Evolutionary conservation across 257 asterid genomes (phyloP), one percentile per base, ranked within the genome.

Genomic region (Oldenlandia corymbosa): DNA sequence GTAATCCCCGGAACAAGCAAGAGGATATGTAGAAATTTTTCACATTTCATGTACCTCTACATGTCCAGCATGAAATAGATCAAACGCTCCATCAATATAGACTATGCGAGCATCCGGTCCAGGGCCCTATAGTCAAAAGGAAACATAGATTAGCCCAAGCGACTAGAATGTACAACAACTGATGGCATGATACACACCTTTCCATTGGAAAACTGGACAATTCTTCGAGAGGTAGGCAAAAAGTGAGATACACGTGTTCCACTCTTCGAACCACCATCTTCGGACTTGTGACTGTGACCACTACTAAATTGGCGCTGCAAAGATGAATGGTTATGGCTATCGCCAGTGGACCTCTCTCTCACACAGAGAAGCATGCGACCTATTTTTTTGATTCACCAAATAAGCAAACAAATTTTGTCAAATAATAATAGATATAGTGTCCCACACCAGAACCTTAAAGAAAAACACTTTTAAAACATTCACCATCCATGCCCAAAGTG

Each of bases 321-420:
- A 71, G 96, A 85, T 68, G 97, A 85, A 75, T 75, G 95, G 59
- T 72, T 90, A 64, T 79, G 88, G 67, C 80, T 84, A 71, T 81
- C 96, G 41, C 79, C 78, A 49, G 75, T 63, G 71, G 91, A 78
- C 84, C 99, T 87, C 82, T 93, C 99, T 73, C 99, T 84, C 76
- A 87, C 88, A 76, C 99, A 93, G 61, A 93, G 96, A 79, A 93
- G 97, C 99, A 93, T 93, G 39, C 99, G 96, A 30, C 99, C 97
- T 92, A 72, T 74, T 68, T 34, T n/a, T 61, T 42, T 65, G 23
- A 4, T n/a, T 10, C 21, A 45, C 21, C 12, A 18, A 28, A 26
- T 61, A 31, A 57, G 67, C 62, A 66, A 34, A n/a, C n/a, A n/a
- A n/a, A n/a, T n/a, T n/a, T n/a, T n/a, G n/a, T n/a, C n/a, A n/a